A percentile compares a stretch with the other conserved stretches of the same genome.
Conservation (phyloP, 805 yeast genomes). For the Kuraishia cidri region DNA sequence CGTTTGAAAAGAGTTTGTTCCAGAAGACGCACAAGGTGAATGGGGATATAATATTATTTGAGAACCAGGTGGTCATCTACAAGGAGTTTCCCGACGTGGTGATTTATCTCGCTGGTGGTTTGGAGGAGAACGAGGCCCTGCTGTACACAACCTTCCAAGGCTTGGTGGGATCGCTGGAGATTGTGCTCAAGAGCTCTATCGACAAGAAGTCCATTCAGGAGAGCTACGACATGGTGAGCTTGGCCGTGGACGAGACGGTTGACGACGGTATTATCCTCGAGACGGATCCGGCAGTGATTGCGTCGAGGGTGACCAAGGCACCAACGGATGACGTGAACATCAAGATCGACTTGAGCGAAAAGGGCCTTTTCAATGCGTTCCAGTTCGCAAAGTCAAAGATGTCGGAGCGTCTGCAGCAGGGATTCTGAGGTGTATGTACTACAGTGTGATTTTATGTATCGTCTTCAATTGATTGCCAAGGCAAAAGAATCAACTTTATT, state of each 20-base stretch:
- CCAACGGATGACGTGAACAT: slow-evolving; percentile 61
- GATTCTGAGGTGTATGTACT: too few species aligned
- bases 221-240: slow-evolving; percentile 74
- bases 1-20: slow-evolving; percentile 68
- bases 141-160: slow-evolving; percentile 70
- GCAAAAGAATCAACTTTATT: too few species aligned
- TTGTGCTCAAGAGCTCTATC: slow-evolving; percentile 57
- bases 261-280: slow-evolving; percentile 93
- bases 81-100: slow-evolving; percentile 75
- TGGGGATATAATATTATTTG: slow-evolving; percentile 74
- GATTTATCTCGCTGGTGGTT: slow-evolving; percentile 60
- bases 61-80: slow-evolving; percentile 75
- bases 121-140: slow-evolving; percentile 81
- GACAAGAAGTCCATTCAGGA: slow-evolving; percentile 77
- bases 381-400: slow-evolving; percentile 75
- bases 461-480: too few species aligned
- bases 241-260: slow-evolving; percentile 85
- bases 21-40: slow-evolving; percentile 73
- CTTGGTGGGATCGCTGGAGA: slow-evolving; percentile 72
- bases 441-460: neutral
- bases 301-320: slow-evolving; percentile 84
- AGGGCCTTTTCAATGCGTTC: slow-evolving; percentile 76
- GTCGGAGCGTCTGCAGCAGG: slow-evolving; percentile 29
- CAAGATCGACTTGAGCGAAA: slow-evolving; percentile 61
- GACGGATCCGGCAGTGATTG: slow-evolving; percentile 79